These are phyloP conservation scores for Phytopythium chamaehyphon DNA, from an alignment of 352 stramenopile genomes.

Conservation along the genomic window DNA sequence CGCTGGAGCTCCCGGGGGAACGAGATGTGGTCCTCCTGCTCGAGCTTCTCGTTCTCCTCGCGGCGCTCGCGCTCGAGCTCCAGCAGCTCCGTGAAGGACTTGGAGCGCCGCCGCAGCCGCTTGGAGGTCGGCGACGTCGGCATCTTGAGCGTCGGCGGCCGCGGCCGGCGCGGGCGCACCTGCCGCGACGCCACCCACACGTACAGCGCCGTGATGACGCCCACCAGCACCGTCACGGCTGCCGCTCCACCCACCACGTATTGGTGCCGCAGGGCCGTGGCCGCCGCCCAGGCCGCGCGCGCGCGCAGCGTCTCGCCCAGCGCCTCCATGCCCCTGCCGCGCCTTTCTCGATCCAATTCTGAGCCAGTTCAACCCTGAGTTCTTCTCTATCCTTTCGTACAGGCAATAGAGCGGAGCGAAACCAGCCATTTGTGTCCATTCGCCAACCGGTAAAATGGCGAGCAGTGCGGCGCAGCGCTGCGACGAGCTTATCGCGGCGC, in stretches of 20 bases:
- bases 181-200: conserved; percentile 81
- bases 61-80: conserved; percentile 56
- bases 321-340: conserved; percentile 4
- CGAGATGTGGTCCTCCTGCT: conserved; percentile 62
- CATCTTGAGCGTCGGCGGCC: conserved; percentile 23
- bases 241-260: conserved; percentile 44
- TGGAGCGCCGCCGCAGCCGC: conserved; percentile 49
- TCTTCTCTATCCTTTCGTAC: no score
- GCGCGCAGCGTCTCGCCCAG: conserved; percentile 6
- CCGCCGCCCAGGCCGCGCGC: background rate
- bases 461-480: conserved; percentile 26
- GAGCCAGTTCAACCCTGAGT: background rate
- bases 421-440: no score
- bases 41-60: conserved; percentile 53
- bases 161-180: conserved; percentile 51
- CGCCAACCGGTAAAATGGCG: no score
- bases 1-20: conserved; percentile 51
- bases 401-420: no score
- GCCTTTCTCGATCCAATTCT: background rate
- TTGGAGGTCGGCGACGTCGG: conserved; percentile 73
- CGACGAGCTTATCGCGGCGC: conserved; percentile 49
- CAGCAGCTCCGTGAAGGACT: conserved; percentile 67
- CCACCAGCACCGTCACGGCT: conserved; percentile 40
- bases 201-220: conserved; percentile 51
- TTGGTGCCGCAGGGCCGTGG: conserved; percentile 22